Percentiles rank a stretch among this genome's conserved stretches.
Conservation (phyloP, 2,329 filamentous ascomycete species). For the Clonostachys rhizophaga region DNA sequence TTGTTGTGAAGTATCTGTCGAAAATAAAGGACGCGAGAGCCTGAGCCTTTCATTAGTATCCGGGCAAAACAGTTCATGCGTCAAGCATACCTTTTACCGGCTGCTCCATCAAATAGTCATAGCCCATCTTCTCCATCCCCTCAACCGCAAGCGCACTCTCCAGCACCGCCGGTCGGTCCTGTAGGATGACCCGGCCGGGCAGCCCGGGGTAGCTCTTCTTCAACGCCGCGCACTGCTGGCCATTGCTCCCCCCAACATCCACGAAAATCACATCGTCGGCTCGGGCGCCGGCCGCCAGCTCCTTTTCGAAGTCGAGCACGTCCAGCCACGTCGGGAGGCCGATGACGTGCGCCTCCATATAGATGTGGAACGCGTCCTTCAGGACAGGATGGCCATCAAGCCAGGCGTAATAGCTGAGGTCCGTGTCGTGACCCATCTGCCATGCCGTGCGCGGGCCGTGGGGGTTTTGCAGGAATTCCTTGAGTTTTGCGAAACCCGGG, state of each 20-base stretch:
- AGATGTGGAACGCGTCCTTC: constrained; percentile 13
- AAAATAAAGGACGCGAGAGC: constrained; percentile 16
- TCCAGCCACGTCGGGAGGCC: constrained; percentile 13
- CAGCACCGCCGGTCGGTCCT: constrained; percentile 12
- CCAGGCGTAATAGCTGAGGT: constrained; percentile 10
- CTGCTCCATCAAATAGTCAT: constrained; percentile 13
- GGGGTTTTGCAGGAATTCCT: constrained; percentile 2
- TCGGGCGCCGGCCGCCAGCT: constrained; percentile 3
- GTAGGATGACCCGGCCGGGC: constrained; percentile 8
- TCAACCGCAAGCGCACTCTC: constrained; percentile 7
- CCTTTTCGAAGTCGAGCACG: constrained; percentile 10
- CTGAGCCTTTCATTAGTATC: constrained; percentile 1
- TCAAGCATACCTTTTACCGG: constrained; percentile 11
- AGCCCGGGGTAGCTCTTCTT: constrained; percentile 5
- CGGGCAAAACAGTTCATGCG: no score
- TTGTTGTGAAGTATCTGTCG: constrained; percentile 19
- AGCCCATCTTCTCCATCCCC: constrained; percentile 13
- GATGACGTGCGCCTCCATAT: constrained; percentile 15
- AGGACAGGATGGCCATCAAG: constrained; percentile 8
- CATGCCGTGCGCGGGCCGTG: constrained; percentile 8
- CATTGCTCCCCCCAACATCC: constrained; percentile 11
- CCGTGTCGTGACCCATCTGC: constrained; percentile 6
- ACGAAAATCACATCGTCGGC: constrained; percentile 7
- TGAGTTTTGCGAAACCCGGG: neutral
- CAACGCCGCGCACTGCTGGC: constrained; percentile 9